A percentile compares a stretch with the other conserved stretches of the same genome.
These are phyloP conservation scores for Aureobasidium sp. DNA, from an alignment of 2,329 filamentous ascomycete species.

Conservation along the genomic window DNA sequence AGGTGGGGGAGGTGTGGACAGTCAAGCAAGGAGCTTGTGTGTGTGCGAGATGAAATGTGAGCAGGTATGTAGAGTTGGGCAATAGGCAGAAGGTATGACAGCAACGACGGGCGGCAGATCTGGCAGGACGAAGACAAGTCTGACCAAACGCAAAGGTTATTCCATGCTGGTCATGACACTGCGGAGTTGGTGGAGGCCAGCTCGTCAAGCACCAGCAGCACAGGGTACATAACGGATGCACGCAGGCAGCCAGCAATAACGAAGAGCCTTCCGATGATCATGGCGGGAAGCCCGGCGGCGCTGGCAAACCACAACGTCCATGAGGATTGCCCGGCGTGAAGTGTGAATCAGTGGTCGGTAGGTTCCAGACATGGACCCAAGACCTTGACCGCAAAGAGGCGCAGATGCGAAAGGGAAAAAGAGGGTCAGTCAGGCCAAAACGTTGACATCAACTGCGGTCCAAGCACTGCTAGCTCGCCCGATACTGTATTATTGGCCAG, in stretches of 20 bases:
- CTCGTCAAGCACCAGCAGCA: slow-evolving; percentile 13
- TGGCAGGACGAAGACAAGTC: slow-evolving; percentile 1
- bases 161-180: slow-evolving; percentile 12
- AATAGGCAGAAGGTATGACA: slow-evolving; percentile 11
- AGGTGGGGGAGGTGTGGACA: slow-evolving; percentile 9
- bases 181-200: slow-evolving; percentile 11
- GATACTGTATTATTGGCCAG: slow-evolving; percentile 7
- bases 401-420: slow-evolving; percentile 14
- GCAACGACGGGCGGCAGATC: neutral
- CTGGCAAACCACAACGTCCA: slow-evolving; percentile 15
- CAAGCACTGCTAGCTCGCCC: slow-evolving; percentile 5
- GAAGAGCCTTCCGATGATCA: slow-evolving; percentile 13
- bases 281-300: slow-evolving; percentile 13
- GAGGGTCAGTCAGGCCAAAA: slow-evolving; percentile 13
- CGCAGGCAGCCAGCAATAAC: slow-evolving; percentile 13
- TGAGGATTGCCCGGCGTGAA: slow-evolving; percentile 14
- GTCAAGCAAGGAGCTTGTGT: slow-evolving; percentile 14
- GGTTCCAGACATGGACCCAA: slow-evolving; percentile 15
- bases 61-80: slow-evolving; percentile 10
- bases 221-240: slow-evolving; percentile 14
- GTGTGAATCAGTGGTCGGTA: slow-evolving; percentile 15
- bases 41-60: neutral
- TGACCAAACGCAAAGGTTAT: slow-evolving; percentile 11
- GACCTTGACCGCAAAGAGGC: slow-evolving; percentile 15
- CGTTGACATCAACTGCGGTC: slow-evolving; percentile 13